Evolutionary conservation across 129 eudicot genomes (phyloP), one percentile per base, ranked within the genome.

Genomic region (Scalesia atractyloides): DNA sequence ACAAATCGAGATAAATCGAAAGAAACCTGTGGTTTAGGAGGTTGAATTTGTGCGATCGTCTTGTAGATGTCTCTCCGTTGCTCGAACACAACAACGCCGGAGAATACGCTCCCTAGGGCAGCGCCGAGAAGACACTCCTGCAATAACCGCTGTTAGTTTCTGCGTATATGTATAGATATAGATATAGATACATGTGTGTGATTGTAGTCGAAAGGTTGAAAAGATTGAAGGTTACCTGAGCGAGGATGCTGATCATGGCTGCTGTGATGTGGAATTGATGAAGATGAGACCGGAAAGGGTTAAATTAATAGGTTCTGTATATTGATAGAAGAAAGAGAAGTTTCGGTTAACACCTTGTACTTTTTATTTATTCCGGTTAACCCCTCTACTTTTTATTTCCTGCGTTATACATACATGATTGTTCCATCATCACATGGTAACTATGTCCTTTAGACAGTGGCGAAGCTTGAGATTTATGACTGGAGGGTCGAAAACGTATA

Each of bases 111-210:
- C 49, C 98, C 98, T 24, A 92, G 80, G 60, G 95, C 90, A 43
- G 87, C 87, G 66, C 98, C 98, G 2, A 92, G 91, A 10, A 92
- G 76, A 64, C 96, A 96, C 91, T 92, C 98, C 98, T 87, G 87
- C 74, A 57, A 71, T 19, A 60, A 60, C 13, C 14, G 48, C 20
- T 18, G 72, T 11, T 49, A 36, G 34, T 67, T 48, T 43, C 5
- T 36, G 74, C 57, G 50, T 51, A 10, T 61, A 15, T 20, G 4
- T 48, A 39, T 4, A 44, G 18, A 9, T 12, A 76, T 13, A 65
- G 36, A 33, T 64, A 20, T n/a, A n/a, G 46, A 50, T n/a, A n/a
- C 5, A 17, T 17, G 7, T 57, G 9, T 39, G 62, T 51, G 16
- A 48, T 64, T 15, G 5, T 14, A 67, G 0, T 18, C 2, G 14